phyloP scores from a whole-genome alignment of 2,329 filamentous ascomycete genomes.

The Trichocomaceae sp. region DNA sequence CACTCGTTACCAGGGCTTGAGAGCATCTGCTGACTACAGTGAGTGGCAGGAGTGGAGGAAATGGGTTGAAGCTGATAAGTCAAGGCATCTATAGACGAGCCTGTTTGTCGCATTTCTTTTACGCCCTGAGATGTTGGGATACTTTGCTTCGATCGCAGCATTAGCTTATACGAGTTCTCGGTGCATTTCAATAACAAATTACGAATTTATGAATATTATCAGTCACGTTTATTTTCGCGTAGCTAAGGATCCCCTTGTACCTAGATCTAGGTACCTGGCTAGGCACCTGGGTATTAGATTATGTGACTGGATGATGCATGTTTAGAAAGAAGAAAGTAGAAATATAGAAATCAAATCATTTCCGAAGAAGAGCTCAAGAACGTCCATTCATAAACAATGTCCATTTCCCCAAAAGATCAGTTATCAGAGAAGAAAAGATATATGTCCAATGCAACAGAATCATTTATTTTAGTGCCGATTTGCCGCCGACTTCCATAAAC shows the following conservation, averaged over 20 bases:
- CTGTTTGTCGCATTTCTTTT: background rate
- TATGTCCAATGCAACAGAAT: background rate
- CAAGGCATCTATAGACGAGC: background rate
- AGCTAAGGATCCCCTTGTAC: too few species aligned
- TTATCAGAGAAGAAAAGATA: background rate
- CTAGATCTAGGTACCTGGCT: too few species aligned
- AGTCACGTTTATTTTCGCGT: background rate
- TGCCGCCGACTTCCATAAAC: constrained; percentile 44
- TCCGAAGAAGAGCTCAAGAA: background rate
- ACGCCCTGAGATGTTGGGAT: background rate
- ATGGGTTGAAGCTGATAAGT: constrained; percentile 48
- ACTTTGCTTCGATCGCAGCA: background rate
- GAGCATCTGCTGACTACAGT: constrained; percentile 60
- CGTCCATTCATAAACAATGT: background rate
- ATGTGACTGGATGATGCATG: background rate
- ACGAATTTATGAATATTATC: background rate
- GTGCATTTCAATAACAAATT: background rate
- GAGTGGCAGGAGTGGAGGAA: constrained; percentile 76
- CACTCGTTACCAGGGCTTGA: constrained; percentile 80
- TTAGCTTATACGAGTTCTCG: background rate
- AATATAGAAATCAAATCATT: background rate
- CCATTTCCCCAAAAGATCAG: background rate
- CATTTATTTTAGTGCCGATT: constrained; percentile 16
- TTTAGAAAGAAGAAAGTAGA: background rate
- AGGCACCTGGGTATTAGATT: background rate